Evolutionary conservation across 2,329 filamentous ascomycete genomes (phyloP), one percentile per base, ranked within the genome.

Genomic region (Sarocladium oryzae): DNA sequence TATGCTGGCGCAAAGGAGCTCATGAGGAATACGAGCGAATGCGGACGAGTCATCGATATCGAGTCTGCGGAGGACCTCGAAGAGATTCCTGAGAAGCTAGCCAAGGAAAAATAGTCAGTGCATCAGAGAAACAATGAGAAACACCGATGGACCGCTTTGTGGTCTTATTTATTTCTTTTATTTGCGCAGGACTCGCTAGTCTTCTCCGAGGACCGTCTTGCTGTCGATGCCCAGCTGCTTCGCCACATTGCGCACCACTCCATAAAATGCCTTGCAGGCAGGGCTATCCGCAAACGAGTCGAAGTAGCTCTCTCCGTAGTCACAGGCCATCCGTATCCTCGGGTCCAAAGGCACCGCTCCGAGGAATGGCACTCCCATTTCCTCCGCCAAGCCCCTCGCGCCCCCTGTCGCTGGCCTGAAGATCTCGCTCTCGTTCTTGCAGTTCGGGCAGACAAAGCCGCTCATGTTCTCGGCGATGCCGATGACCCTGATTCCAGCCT

Each of bases 381-480:
- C 92, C 65, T 86, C 77, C 2, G 93, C 92, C 57, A 99, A 68
- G 37, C 80, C 82, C 52, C 77, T 77, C 2, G 88, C 93, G 18
- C 95, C 93, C 8, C 93, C 93, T 1, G 93, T 99, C 9, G 88
- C 95, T 10, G 93, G 84, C 59, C 83, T 79, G 73, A 99, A 99
- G 48, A 99, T 96, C 66, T 95, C 82, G 61, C 78, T 85, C 65
- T 83, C 75, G 57, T 90, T 84, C 51, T 82, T 88, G 69, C 93
- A 99, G 52, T 88, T 92, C 9, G 91, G 91, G 64, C 93, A 99
- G 50, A 99, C 91, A 60, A 97, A 99, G 3, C 90, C 89, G 53
- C 85, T 89, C 93, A 99, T 99, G 64, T 99, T 99, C 74, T 99
- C 93, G 15, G 96, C 93, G 36, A 99, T 75, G 0, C 93, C 93